Percentiles rank a stretch among this genome's conserved stretches.
Evolutionary conservation across 1,284 basidiomycete species (phyloP).

Genomic region (Naganishia albida): DNA sequence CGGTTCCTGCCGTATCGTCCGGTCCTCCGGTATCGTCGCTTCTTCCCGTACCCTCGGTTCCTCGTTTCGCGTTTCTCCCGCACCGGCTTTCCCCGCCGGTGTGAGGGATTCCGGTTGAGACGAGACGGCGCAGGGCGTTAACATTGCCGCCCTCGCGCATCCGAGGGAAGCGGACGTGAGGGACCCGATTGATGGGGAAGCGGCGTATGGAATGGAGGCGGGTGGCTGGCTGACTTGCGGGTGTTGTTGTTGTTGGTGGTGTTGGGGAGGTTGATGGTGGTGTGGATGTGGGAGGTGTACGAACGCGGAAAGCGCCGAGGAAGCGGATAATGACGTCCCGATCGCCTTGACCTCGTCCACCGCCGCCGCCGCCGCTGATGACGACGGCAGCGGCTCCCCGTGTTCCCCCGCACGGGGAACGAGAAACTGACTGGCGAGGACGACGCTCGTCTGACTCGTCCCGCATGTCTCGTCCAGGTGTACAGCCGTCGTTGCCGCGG

Average conservation of each 20-base stretch:
- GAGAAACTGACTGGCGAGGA: background rate
- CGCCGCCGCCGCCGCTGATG: too few relatives aligned
- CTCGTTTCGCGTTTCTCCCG: too few relatives aligned
- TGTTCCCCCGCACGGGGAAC: background rate
- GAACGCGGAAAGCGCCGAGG: background rate
- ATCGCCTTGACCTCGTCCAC: background rate
- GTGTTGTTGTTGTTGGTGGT: background rate
- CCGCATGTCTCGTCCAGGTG: background rate
- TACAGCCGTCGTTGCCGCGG: background rate
- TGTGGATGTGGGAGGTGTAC: background rate
- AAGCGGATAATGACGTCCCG: constrained; percentile 4
- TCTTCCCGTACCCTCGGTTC: too few relatives aligned
- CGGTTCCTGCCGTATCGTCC: too few relatives aligned
- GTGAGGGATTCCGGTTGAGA: background rate
- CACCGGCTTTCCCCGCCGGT: background rate
- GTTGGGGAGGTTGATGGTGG: too few relatives aligned
- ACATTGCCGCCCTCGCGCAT: background rate
- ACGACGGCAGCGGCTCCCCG: background rate
- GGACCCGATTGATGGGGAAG: background rate
- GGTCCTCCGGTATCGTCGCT: too few relatives aligned
- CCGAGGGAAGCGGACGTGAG: constrained; percentile 8
- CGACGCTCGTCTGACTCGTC: background rate
- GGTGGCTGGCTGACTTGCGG: too few relatives aligned
- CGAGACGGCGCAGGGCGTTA: background rate
- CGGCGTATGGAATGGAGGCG: background rate